phyloP scores from a whole-genome alignment of 2,329 filamentous ascomycete genomes.

The Penicillium sp. region DNA sequence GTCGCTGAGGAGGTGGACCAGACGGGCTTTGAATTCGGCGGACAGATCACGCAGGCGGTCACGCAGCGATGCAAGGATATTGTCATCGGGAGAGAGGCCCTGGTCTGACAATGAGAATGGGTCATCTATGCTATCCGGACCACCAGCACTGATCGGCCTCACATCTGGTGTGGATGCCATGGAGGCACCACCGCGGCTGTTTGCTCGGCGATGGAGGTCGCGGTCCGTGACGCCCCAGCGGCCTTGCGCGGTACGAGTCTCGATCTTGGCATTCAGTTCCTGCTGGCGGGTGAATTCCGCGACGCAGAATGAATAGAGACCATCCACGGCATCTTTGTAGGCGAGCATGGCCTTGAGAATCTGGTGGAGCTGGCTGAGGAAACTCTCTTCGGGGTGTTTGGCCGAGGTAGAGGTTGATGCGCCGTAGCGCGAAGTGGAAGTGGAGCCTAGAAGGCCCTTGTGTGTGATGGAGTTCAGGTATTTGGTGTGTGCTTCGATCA shows the following conservation, averaged over 20 bases:
- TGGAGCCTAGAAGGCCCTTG: constrained; percentile 84
- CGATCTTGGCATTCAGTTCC: constrained; percentile 71
- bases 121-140: constrained; percentile 29
- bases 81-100: constrained; percentile 48
- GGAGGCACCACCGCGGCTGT: constrained; percentile 29
- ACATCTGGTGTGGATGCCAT: constrained; percentile 30
- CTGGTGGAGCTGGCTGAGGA: constrained; percentile 87
- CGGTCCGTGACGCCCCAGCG: constrained; percentile 62
- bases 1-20: constrained; percentile 83
- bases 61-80: constrained; percentile 71
- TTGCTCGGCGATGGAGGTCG: constrained; percentile 40
- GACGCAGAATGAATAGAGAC: constrained; percentile 89
- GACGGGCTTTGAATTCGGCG: constrained; percentile 69
- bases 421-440: constrained; percentile 31
- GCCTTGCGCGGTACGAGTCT: constrained; percentile 63
- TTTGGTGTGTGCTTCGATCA: constrained; percentile 84
- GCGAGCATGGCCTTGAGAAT: constrained; percentile 89
- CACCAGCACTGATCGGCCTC: constrained; percentile 19
- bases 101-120: constrained; percentile 42
- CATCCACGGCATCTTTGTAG: constrained; percentile 91
- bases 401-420: constrained; percentile 29
- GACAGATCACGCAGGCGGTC: constrained; percentile 70
- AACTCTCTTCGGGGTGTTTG: constrained; percentile 65
- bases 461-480: constrained; percentile 94
- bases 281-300: constrained; percentile 92